Base-by-base conservation (phyloP, 805 yeast genomes). In the Saccharomycopsis malanga region DNA sequence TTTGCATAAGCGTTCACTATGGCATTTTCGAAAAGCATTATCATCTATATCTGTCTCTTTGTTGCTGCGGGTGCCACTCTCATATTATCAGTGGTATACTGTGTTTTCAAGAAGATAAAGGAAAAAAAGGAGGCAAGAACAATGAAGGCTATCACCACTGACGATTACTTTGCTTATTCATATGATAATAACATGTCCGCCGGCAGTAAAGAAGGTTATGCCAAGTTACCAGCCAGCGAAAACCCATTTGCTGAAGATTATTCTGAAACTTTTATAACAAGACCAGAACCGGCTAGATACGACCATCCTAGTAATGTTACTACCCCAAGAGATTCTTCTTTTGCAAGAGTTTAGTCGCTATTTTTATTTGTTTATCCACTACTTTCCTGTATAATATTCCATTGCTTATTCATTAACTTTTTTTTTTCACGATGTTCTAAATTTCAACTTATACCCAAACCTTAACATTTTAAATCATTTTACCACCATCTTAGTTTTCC, bases 161-260 rank as follows among this genome's bases (percentile, higher is more conserved):
- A 39, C 32, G 43, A 39, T 12, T 39, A 39, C 15, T 39, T 39
- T 29, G 12, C 35, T 5, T 2, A 58, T 44, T 0, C 68, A 68
- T n/a, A 50, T 53, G 10, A 61, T 55, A n/a, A 21, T 12, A 4
- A 20, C 4, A 35, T 27, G 18, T 17, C 7, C n/a, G 18, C 5
- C 4, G 44, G 25, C 23, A 17, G 14, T 3, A 22, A 20, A 7
- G 46, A 40, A 7, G 22, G 34, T 36, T 44, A 44, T 23, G 22
- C 4, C n/a, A 44, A 32, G 41, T 17, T 44, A 5, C 44, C 27
- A 20, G 44, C 41, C 22, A 22, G 20, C 14, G 46, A 44, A 17
- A 44, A 44, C 18, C 46, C 46, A 15, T 44, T 44, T 29, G 46
- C 21, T 20, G 46, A 44, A 23, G 46, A 44, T 25, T 38, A 36